Base-by-base conservation (phyloP, 2,329 filamentous ascomycete species). In the Aspergillus udagawae region DNA sequence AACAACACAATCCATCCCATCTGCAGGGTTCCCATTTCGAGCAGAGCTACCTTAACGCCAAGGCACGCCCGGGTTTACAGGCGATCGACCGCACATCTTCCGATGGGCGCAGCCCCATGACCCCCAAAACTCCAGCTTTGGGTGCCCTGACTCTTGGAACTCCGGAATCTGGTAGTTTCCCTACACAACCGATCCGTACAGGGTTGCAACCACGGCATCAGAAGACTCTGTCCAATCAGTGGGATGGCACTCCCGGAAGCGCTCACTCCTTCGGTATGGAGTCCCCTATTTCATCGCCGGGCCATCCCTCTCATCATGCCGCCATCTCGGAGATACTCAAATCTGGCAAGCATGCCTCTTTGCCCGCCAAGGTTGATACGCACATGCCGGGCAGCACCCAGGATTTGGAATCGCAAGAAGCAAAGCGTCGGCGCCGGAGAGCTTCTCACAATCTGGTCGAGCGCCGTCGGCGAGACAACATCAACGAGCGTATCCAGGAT, bases 371-470 rank as follows among this genome's bases (percentile, higher is more conserved):
- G 78, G 86, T 97, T 52, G 82, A 85, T 63, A 83, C 67, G 32
- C 78, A 80, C 56, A 67, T 74, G 49, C 67, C 69, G 6, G 75
- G 75, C 7, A 67, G 67, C 25, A 65, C 71, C 14, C 75, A 76
- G 53, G 78, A 80, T 17, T 81, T 89, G 53, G 90, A 94, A 54
- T 88, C 91, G 0, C 92, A 96, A 69, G 94, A 97, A 73, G 92
- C 92, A 68, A 97, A 97, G 83, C 86, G 92, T 66, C 91, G 93
- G 73, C 85, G 92, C 59, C 86, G 94, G 58, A 85, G 94, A 42
- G 94, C 97, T 70, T 97, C 93, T 1, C 94, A 99, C 78, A 97
- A 99, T 71, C 82, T 96, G 42, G 94, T 99, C 10, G 94, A 99
- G 78, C 91, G 94, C 56, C 88, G 94, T 52, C 88, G 94, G 60